Evolutionary conservation across 257 asterid species (phyloP), one percentile per base, ranked within the genome.

Genomic region (Lithospermum erythrorhizon): DNA sequence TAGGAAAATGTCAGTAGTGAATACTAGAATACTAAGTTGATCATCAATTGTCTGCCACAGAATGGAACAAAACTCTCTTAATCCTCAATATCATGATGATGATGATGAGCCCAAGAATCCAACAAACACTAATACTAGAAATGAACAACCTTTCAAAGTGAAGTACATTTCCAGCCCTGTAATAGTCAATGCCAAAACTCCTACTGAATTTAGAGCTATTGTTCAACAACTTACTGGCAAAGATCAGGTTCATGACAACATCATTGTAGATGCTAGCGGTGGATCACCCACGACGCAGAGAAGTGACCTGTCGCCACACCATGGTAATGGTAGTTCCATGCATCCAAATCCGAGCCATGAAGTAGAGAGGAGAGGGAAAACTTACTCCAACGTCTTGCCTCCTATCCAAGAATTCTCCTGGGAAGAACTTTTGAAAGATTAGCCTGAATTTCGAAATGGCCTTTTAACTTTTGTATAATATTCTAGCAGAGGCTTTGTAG

Each of bases 221-320:
- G 82, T 76, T 60, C 82, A 76, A 65, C 68, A 73, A 48, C 76
- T 76, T 59, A 76, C 82, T 2, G 82, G 82, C 21, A 67, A 66
- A 66, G 65, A 64, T 53, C 49, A 41, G 24, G 6, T 2, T 52
- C 1, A 21, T 18, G 13, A 23, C 14, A 23, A 24, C 60, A 27
- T 11, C 60, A 27, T 11, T 56, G 60, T 7, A 2, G 30, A 56
- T 56, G 37, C 27, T 2, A 18, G 21, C 29, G 56, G 20, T 37
- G 53, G 32, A n/a, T 9, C 65, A 19, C 7, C 23, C n/a, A n/a
- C 14, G 57, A 53, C 25, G 57, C 23, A 19, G 5, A 53, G 57
- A 14, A 13, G 18, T 14, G 49, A 41, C 18, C 16, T 13, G 49
- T 41, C 18, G 18, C 57, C 25, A 53, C 13, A 8, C 15, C 24